Percentiles rank a stretch among this genome's conserved stretches.
phyloP scores from a whole-genome alignment of 345 rosid genomes.

The Populus pruinosa region DNA sequence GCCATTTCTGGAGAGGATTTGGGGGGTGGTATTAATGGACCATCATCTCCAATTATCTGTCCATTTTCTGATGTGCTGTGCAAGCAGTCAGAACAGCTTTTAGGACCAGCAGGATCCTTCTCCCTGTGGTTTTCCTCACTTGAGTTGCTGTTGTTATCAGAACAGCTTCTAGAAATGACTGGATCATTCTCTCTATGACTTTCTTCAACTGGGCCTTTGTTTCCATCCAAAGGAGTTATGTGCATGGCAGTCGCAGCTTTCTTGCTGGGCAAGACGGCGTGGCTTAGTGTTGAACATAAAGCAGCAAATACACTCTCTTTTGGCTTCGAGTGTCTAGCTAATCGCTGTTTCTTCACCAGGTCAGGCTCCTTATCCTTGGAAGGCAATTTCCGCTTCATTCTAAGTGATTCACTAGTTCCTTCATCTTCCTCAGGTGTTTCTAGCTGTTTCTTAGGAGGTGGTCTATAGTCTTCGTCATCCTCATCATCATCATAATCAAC shows the following conservation, averaged over 20 bases:
- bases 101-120: conserved; percentile 44
- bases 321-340: conserved; percentile 55
- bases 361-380: conserved; percentile 63
- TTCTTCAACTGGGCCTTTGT: conserved; percentile 34
- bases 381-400: conserved; percentile 66
- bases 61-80: conserved; percentile 46
- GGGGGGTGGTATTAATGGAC: conserved; percentile 57
- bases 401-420: conserved; percentile 53
- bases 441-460: conserved; percentile 77
- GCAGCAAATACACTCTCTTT: conserved; percentile 69
- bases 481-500: conserved; percentile 99
- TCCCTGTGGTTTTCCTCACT: conserved; percentile 50
- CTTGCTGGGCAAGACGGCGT: conserved; percentile 73
- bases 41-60: conserved; percentile 62
- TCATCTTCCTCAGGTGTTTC: conserved; percentile 64
- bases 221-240: conserved; percentile 28
- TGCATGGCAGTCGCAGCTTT: conserved; percentile 38
- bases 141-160: conserved; percentile 30
- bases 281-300: conserved; percentile 77
- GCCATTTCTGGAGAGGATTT: conserved; percentile 88
- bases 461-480: conserved; percentile 87
- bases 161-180: conserved; percentile 30
- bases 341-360: conserved; percentile 54
- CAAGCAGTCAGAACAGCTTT: conserved; percentile 52
- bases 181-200: conserved; percentile 35